These are phyloP conservation scores for Hymenoscyphus infarciens DNA, from an alignment of 2,329 filamentous ascomycete genomes.

Conservation along the genomic window DNA sequence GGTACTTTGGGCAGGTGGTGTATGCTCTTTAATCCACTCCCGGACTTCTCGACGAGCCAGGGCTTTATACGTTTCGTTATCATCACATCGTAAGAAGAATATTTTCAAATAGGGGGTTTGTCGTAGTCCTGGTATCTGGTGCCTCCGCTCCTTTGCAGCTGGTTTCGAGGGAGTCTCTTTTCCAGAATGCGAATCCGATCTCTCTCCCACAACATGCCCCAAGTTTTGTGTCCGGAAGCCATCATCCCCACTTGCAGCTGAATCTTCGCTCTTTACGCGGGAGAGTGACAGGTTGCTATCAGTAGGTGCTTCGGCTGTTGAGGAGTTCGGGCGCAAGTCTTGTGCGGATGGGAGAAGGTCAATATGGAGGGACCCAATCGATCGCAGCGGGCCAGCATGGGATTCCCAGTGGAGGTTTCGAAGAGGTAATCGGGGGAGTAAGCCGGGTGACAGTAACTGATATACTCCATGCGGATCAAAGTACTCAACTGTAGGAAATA, in stretches of 20 bases:
- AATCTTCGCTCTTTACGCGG: constrained; percentile 38
- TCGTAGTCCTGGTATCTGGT: constrained; percentile 91
- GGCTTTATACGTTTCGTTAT: constrained; percentile 89
- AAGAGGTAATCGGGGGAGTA: constrained; percentile 76
- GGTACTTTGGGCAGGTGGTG: constrained; percentile 53
- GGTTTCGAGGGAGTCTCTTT: constrained; percentile 21
- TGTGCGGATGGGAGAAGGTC: constrained; percentile 66
- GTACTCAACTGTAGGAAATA: constrained; percentile 71
- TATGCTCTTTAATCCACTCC: constrained; percentile 85
- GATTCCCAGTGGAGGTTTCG: constrained; percentile 97
- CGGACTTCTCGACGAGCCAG: constrained; percentile 73
- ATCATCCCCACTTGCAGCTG: constrained; percentile 45
- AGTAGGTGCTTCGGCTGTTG: constrained; percentile 35
- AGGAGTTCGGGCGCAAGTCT: constrained; percentile 38
- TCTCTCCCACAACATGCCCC: constrained; percentile 37
- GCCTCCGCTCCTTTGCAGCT: constrained; percentile 60
- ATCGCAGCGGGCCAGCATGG: constrained; percentile 82
- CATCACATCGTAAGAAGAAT: constrained; percentile 85
- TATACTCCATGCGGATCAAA: constrained; percentile 90
- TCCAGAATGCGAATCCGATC: constrained; percentile 22
- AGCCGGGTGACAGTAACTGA: constrained; percentile 71
- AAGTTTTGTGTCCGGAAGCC: constrained; percentile 58
- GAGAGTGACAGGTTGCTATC: constrained; percentile 33
- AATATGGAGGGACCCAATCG: constrained; percentile 88
- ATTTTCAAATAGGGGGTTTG: constrained; percentile 93